phyloP scores from a whole-genome alignment of 768 basidiomycete genomes.

The Mycena leptocephala region DNA sequence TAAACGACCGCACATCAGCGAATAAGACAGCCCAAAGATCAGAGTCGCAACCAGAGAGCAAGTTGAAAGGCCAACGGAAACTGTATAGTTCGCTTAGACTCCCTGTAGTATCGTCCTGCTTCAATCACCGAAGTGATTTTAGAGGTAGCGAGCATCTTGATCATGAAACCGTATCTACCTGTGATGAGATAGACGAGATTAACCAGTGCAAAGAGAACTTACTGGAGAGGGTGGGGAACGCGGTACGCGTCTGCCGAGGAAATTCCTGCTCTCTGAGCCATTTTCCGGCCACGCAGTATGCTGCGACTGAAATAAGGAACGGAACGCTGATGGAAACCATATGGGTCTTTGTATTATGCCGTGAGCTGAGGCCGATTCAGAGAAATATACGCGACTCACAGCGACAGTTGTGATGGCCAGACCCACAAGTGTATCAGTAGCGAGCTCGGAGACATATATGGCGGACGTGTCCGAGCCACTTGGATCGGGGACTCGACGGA shows the following conservation, averaged over 20 bases:
- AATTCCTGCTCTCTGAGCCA: conserved; percentile 34
- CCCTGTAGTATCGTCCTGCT: conserved; percentile 17
- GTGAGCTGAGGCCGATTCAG: not conserved
- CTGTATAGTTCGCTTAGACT: not conserved
- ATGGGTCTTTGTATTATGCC: conserved; percentile 26
- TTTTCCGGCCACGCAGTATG: conserved; percentile 33
- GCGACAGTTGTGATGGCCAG: conserved; percentile 32
- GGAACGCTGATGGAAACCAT: conserved; percentile 30
- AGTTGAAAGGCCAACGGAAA: conserved; percentile 31
- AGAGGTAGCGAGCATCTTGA: conserved; percentile 27
- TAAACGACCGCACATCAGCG: conserved; percentile 26
- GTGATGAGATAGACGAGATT: not conserved
- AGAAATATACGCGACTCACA: conserved; percentile 18
- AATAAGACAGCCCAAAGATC: conserved; percentile 28
- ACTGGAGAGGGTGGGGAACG: conserved; percentile 36
- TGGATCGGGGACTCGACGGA: conserved; percentile 10
- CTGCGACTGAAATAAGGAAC: conserved; percentile 31
- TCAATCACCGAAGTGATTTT: conserved; percentile 16
- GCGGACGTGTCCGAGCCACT: not conserved
- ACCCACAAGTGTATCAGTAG: conserved; percentile 21
- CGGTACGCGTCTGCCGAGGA: conserved; percentile 15
- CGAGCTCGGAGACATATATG: conserved; percentile 16
- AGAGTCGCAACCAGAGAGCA: conserved; percentile 23
- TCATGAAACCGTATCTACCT: conserved; percentile 31
- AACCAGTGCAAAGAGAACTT: not conserved